These are phyloP conservation scores for Andalucia godoyi DNA, from an alignment of 78 protist genomes.

Conservation along the genomic window DNA sequence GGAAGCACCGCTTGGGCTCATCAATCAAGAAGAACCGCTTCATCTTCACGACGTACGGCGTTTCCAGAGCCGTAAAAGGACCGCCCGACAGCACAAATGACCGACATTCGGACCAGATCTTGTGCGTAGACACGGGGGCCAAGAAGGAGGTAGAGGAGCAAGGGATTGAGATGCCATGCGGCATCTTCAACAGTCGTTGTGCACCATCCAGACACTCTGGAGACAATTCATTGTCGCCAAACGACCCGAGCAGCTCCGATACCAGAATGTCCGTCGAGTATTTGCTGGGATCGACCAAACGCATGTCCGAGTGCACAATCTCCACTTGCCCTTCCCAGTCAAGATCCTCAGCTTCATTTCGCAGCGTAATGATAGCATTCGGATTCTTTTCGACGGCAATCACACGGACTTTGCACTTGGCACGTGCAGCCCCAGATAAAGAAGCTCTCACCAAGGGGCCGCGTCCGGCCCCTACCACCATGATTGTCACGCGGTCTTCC, in stretches of 20 bases:
- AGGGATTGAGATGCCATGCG: conserved; percentile 78
- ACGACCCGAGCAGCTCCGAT: conserved; percentile 88
- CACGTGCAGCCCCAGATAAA: conserved; percentile 24
- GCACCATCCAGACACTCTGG: conserved; percentile 99
- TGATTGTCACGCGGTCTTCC: conserved; percentile 19
- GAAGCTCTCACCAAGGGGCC: conserved; percentile 86
- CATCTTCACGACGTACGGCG: conserved; percentile 84
- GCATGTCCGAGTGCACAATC: conserved; percentile 42
- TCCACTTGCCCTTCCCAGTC: neutral
- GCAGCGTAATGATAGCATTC: conserved; percentile 76
- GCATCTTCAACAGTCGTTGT: conserved; percentile 38
- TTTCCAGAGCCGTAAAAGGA: conserved; percentile 45
- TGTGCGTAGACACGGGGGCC: neutral
- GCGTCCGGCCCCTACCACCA: conserved; percentile 98
- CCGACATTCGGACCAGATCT: neutral
- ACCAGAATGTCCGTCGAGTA: conserved; percentile 41
- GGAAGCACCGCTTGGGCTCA: conserved; percentile 32
- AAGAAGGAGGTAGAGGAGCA: conserved; percentile 58
- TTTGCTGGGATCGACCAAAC: conserved; percentile 25
- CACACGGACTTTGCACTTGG: conserved; percentile 16
- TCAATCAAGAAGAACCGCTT: conserved; percentile 9
- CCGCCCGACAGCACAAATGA: neutral
- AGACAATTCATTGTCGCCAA: conserved; percentile 97
- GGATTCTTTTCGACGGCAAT: conserved; percentile 97
- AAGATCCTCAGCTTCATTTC: neutral